These are phyloP conservation scores for Colletotrichum scovillei DNA, from an alignment of 2,329 filamentous ascomycete species.

Conservation along the genomic window DNA sequence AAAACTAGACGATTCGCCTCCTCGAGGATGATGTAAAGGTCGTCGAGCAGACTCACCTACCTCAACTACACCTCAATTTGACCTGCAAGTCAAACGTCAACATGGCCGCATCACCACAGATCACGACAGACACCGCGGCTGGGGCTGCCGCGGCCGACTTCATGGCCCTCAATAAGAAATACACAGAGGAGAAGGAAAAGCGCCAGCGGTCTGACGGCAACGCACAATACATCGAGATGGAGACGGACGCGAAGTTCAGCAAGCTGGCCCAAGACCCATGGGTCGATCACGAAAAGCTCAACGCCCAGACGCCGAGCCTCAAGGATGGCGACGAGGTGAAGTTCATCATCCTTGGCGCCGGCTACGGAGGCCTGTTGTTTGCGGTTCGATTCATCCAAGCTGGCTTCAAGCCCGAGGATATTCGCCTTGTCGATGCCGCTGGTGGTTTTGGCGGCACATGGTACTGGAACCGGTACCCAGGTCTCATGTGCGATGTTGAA, in stretches of 20 bases:
- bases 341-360: slow-evolving; percentile 49
- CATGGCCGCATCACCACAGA: slow-evolving; percentile 14
- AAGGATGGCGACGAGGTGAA: slow-evolving; percentile 42
- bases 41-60: neutral
- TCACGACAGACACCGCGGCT: neutral
- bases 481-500: slow-evolving; percentile 68
- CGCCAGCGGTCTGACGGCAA: slow-evolving; percentile 46
- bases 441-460: slow-evolving; percentile 62
- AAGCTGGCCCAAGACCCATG: slow-evolving; percentile 48
- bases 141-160: slow-evolving; percentile 29
- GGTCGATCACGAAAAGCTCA: slow-evolving; percentile 47
- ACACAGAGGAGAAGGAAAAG: slow-evolving; percentile 48
- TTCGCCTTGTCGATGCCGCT: slow-evolving; percentile 54
- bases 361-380: slow-evolving; percentile 48
- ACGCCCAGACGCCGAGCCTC: slow-evolving; percentile 39
- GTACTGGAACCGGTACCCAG: slow-evolving; percentile 64
- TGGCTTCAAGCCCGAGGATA: slow-evolving; percentile 44
- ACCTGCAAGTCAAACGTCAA: neutral
- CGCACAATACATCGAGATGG: slow-evolving; percentile 46
- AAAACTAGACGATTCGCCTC: neutral
- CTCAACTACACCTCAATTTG: neutral
- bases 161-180: slow-evolving; percentile 43
- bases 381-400: slow-evolving; percentile 42
- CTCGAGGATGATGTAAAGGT: neutral
- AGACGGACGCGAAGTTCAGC: slow-evolving; percentile 36